Evolutionary conservation across 2,329 filamentous ascomycete species (phyloP).

Genomic region (Fragosphaeria purpurea): DNA sequence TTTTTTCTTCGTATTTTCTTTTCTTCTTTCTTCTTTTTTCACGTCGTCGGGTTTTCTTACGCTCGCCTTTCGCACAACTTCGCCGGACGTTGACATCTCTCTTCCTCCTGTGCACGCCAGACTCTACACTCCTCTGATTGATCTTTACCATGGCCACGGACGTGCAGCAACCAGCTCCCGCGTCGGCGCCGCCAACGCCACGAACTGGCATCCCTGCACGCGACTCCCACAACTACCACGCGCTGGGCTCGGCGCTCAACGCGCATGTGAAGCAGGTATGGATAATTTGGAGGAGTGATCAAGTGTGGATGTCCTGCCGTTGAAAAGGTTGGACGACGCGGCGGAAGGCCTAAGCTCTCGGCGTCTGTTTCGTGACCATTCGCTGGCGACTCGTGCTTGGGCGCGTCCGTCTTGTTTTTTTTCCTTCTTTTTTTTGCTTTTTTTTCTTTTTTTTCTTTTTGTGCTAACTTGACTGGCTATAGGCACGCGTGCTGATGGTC

Average conservation of each 20-base stretch:
- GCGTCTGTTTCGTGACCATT: too few species aligned
- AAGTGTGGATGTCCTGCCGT: too few species aligned
- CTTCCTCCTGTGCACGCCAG: neutral
- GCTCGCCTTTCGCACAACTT: neutral
- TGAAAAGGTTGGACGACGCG: too few species aligned
- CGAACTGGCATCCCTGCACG: slow-evolving; percentile 23
- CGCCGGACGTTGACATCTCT: neutral
- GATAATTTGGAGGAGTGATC: neutral
- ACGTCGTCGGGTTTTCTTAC: neutral
- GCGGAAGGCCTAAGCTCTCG: too few species aligned
- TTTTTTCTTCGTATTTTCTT: neutral
- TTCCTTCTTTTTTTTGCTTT: neutral
- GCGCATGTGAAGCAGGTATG: slow-evolving; percentile 58
- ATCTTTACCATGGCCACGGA: too few species aligned
- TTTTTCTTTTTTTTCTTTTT: slow-evolving; percentile 9
- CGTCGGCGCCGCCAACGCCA: neutral
- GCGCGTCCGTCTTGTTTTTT: neutral
- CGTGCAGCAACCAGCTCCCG: too few species aligned
- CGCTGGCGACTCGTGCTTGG: neutral
- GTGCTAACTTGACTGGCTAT: slow-evolving; percentile 6
- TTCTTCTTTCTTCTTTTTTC: neutral
- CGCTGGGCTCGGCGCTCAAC: slow-evolving; percentile 56
- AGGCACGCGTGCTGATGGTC: slow-evolving; percentile 87
- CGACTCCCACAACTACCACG: slow-evolving; percentile 52
- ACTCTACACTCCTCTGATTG: too few species aligned